Conservation (phyloP, 2,329 filamentous ascomycete genomes). For the Aspergillus uvarum region DNA sequence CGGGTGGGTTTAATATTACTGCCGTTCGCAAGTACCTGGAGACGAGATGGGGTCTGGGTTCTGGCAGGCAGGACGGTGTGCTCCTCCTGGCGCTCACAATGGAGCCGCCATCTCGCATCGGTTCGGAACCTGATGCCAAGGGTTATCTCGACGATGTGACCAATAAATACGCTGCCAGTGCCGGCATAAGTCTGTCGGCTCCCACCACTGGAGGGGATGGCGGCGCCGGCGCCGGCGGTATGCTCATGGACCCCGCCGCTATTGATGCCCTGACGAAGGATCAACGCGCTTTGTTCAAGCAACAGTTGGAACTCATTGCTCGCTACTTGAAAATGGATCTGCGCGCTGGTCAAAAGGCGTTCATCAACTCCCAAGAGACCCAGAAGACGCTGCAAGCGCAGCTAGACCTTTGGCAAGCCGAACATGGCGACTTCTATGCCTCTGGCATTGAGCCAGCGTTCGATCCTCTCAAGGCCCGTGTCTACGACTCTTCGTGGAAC, state of each 20-base stretch:
- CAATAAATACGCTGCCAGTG: slow-evolving; percentile 82
- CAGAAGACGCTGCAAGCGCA: slow-evolving; percentile 87
- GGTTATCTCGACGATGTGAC: slow-evolving; percentile 83
- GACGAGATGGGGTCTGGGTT: slow-evolving; percentile 82
- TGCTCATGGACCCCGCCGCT: slow-evolving; percentile 99
- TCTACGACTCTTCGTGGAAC: slow-evolving; percentile 99
- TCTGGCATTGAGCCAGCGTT: slow-evolving; percentile 92
- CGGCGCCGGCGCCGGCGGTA: slow-evolving; percentile 70
- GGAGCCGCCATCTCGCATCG: slow-evolving; percentile 85
- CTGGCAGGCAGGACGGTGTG: slow-evolving; percentile 87
- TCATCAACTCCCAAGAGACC: slow-evolving; percentile 78
- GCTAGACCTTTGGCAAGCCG: slow-evolving; percentile 88
- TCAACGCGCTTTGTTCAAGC: slow-evolving; percentile 93
- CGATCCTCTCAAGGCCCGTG: slow-evolving; percentile 86
- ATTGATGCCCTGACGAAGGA: slow-evolving; percentile 97
- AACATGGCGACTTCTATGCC: slow-evolving; percentile 96
- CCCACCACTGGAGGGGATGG: slow-evolving; percentile 69
- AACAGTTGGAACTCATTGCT: slow-evolving; percentile 92
- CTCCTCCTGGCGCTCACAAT: slow-evolving; percentile 86
- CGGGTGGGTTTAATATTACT: slow-evolving; percentile 98
- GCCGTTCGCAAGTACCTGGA: slow-evolving; percentile 92
- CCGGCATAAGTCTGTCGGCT: slow-evolving; percentile 79
- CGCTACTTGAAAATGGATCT: slow-evolving; percentile 97
- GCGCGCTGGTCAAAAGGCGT: slow-evolving; percentile 92
- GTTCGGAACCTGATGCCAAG: slow-evolving; percentile 88